Conservation (phyloP, 371 early-diverging fungal genomes). For the Mortierella sp. region DNA sequence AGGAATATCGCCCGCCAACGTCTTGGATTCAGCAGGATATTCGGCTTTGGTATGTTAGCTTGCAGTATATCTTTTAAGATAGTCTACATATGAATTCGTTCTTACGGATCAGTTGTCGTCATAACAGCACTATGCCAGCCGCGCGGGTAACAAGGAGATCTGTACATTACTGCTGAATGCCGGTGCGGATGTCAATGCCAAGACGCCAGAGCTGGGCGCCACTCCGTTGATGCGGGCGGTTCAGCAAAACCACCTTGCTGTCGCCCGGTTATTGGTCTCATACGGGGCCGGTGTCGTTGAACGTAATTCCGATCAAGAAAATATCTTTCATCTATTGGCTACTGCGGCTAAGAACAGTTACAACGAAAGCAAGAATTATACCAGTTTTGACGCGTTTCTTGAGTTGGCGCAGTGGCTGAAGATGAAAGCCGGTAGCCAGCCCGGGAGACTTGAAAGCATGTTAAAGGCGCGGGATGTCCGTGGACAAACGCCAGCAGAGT, state of each 20-base stretch:
- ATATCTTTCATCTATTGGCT: slow-evolving; percentile 47
- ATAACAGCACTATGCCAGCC: slow-evolving; percentile 49
- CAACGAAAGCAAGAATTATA: neutral
- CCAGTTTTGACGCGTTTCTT: slow-evolving; percentile 1
- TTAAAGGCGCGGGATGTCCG: slow-evolving; percentile 19
- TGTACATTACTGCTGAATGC: slow-evolving; percentile 43
- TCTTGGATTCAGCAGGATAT: slow-evolving; percentile 48
- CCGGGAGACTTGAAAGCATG: slow-evolving; percentile 18
- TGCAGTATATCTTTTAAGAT: neutral
- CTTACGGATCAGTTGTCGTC: neutral
- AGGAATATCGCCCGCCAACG: slow-evolving; percentile 30
- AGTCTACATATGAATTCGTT: neutral
- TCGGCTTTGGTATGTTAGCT: slow-evolving; percentile 35
- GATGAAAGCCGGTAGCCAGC: slow-evolving; percentile 10
- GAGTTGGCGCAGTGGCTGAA: slow-evolving; percentile 37
- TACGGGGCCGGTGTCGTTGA: slow-evolving; percentile 39
- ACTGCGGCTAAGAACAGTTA: slow-evolving; percentile 9
- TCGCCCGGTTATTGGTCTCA: slow-evolving; percentile 33
- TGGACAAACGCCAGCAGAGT: slow-evolving; percentile 25
- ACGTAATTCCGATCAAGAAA: slow-evolving; percentile 27
- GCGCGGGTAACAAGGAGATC: slow-evolving; percentile 49
- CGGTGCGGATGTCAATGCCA: slow-evolving; percentile 44
- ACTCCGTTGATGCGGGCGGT: slow-evolving; percentile 48
- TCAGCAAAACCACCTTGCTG: slow-evolving; percentile 39
- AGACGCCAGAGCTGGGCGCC: slow-evolving; percentile 45